Percentiles rank a stretch among this genome's conserved stretches.
phyloP scores from a whole-genome alignment of 306 rosid species.

The Glycyrrhiza uralensis region DNA sequence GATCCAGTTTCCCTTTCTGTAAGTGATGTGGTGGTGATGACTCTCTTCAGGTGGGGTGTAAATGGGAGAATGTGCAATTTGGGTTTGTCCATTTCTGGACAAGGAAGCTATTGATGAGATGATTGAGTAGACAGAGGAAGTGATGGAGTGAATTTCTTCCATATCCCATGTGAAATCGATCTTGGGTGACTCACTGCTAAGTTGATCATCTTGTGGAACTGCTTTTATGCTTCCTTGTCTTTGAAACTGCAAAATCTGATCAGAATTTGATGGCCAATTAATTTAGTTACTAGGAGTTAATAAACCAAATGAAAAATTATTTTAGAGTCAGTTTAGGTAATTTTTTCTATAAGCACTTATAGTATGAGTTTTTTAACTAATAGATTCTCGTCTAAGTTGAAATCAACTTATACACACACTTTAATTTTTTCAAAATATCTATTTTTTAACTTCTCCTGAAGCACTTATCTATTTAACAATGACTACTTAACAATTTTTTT shows the following conservation, averaged over 20 bases:
- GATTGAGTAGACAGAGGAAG: conserved; percentile 60
- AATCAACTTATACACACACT: no score
- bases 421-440: no score
- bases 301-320: no score
- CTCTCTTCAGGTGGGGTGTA: conserved; percentile 34
- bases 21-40: conserved; percentile 27
- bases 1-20: conserved; percentile 80
- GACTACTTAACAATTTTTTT: no score
- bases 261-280: not conserved
- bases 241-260: conserved; percentile 45
- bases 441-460: no score
- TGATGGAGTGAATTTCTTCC: conserved; percentile 63
- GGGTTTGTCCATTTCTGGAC: conserved; percentile 32
- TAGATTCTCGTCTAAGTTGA: no score
- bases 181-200: conserved; percentile 70
- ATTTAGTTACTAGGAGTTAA: not conserved
- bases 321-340: no score
- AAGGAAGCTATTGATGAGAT: conserved; percentile 48
- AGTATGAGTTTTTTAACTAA: no score
- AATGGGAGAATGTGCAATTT: not conserved
- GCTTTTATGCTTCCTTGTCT: conserved; percentile 39
- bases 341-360: no score
- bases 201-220: conserved; percentile 43
- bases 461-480: no score
- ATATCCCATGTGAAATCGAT: conserved; percentile 88